Percentiles rank a stretch among this genome's conserved stretches.
phyloP scores from a whole-genome alignment of 1,284 basidiomycete species.

The Apiotrichum mycotoxinovorans region DNA sequence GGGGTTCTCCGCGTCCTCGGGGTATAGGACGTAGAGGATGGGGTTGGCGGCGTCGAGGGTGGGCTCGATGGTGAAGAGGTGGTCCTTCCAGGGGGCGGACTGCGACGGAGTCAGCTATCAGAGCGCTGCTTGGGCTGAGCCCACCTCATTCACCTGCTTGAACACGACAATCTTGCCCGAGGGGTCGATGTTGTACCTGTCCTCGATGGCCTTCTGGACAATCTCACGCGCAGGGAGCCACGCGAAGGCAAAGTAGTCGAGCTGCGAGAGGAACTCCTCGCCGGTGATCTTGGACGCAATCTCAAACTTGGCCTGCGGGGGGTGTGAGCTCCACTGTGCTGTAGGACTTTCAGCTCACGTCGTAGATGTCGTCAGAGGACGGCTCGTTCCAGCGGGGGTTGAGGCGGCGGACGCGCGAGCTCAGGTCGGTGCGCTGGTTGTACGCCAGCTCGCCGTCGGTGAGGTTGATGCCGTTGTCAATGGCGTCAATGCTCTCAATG shows the following conservation, averaged over 20 bases:
- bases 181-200: conserved; percentile 63
- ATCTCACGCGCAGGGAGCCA: conserved; percentile 92
- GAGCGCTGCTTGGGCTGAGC: background rate
- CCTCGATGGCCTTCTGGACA: conserved; percentile 64
- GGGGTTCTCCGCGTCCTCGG: conserved; percentile 62
- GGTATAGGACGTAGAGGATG: conserved; percentile 80
- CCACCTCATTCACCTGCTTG: conserved; percentile 58
- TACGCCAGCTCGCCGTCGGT: conserved; percentile 62
- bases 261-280: conserved; percentile 73
- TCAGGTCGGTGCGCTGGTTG: conserved; percentile 72
- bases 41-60: conserved; percentile 26
- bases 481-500: conserved; percentile 88
- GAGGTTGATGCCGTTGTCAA: conserved; percentile 90
- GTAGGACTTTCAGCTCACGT: conserved; percentile 56
- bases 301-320: conserved; percentile 66
- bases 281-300: conserved; percentile 81
- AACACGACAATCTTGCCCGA: conserved; percentile 78
- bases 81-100: conserved; percentile 63
- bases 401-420: conserved; percentile 70
- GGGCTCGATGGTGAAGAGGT: conserved; percentile 80
- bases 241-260: conserved; percentile 78
- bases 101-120: conserved; percentile 19
- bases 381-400: conserved; percentile 92
- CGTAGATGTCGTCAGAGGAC: conserved; percentile 59
- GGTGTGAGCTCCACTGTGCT: background rate